A percentile compares a stretch with the other conserved stretches of the same genome.
Conservation (phyloP, 179 eudicot genomes). For the Pouteria campechiana region DNA sequence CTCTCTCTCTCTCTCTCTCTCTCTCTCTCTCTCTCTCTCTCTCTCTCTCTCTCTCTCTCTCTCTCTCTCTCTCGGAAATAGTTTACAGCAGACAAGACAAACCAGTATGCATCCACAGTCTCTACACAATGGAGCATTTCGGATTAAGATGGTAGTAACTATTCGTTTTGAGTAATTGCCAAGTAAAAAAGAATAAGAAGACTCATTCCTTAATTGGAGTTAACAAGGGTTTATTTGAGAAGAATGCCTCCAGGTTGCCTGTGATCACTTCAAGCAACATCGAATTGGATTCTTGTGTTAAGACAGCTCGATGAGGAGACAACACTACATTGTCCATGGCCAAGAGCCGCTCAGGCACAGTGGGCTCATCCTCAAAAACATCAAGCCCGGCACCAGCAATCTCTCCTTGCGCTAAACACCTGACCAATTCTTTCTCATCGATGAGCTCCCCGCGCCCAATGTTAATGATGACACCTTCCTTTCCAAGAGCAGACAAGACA, state of each 20-base stretch:
- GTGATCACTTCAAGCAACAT: constrained; percentile 20
- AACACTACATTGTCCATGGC: constrained; percentile 54
- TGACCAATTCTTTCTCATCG: constrained; percentile 44
- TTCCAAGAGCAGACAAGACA: constrained; percentile 43
- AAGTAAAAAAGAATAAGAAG: too few species aligned
- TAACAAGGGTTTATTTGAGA: constrained; percentile 39
- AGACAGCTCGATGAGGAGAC: constrained; percentile 49
- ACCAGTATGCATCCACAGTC: too few species aligned
- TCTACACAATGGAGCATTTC: too few species aligned
- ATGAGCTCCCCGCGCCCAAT: constrained; percentile 58
- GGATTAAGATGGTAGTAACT: too few species aligned
- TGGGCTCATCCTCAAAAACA: constrained; percentile 60
- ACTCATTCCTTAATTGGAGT: too few species aligned
- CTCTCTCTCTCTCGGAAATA: not conserved
- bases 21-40: not conserved
- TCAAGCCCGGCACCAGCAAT: constrained; percentile 68
- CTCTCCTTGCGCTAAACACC: constrained; percentile 30
- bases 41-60: not conserved
- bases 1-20: too few species aligned
- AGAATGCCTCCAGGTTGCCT: constrained; percentile 49
- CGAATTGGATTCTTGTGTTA: constrained; percentile 31
- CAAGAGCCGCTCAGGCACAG: constrained; percentile 49
- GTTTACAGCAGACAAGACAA: too few species aligned
- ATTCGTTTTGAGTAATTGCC: too few species aligned
- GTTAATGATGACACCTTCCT: constrained; percentile 45